These are phyloP conservation scores for Hanseniaspora guilliermondii DNA, from an alignment of 805 yeast genomes.

Conservation along the genomic window DNA sequence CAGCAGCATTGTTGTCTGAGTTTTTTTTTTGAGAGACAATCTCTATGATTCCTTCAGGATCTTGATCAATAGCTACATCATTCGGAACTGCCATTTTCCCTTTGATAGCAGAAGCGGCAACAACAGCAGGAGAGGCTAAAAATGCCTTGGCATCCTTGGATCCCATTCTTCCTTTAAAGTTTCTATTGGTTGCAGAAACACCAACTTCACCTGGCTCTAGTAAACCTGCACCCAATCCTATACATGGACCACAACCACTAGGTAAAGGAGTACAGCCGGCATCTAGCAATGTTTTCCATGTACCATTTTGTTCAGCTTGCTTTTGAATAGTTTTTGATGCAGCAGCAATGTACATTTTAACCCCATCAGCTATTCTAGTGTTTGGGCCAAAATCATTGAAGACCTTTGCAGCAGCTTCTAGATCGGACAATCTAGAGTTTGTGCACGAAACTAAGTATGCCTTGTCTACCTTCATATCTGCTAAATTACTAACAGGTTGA, in stretches of 20 bases:
- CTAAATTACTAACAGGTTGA: slow-evolving; percentile 60
- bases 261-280: slow-evolving; percentile 94
- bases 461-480: slow-evolving; percentile 67
- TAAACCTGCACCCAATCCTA: slow-evolving; percentile 90
- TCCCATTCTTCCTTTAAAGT: slow-evolving; percentile 99
- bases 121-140: slow-evolving; percentile 94
- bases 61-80: slow-evolving; percentile 53
- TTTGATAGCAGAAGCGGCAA: slow-evolving; percentile 93
- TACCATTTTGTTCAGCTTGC: slow-evolving; percentile 83
- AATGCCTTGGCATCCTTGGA: slow-evolving; percentile 91
- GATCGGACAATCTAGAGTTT: slow-evolving; percentile 83
- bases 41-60: slow-evolving; percentile 37
- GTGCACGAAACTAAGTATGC: slow-evolving; percentile 98
- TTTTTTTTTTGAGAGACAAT: slow-evolving; percentile 26
- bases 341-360: slow-evolving; percentile 93
- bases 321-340: slow-evolving; percentile 87
- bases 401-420: slow-evolving; percentile 86
- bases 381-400: slow-evolving; percentile 37
- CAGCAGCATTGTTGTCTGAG: slow-evolving; percentile 23
- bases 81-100: slow-evolving; percentile 91
- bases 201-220: slow-evolving; percentile 95
- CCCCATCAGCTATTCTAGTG: slow-evolving; percentile 73
- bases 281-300: slow-evolving; percentile 77
- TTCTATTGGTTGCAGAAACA: slow-evolving; percentile 94
- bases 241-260: slow-evolving; percentile 99